These are phyloP conservation scores for Piromyces sp. DNA, from an alignment of 192 early-diverging fungal genomes.

Conservation along the genomic window DNA sequence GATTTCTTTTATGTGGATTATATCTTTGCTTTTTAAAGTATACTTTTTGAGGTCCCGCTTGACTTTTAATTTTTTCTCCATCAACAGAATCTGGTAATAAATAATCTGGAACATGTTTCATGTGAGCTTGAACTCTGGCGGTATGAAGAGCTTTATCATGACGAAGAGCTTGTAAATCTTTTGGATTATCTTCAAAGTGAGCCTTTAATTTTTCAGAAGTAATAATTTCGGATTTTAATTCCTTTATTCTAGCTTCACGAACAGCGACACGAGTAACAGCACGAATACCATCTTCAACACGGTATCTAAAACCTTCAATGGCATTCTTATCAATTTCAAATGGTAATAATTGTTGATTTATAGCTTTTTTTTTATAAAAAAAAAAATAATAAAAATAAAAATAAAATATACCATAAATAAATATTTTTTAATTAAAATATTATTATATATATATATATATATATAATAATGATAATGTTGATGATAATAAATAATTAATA, in stretches of 20 bases:
- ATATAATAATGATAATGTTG: no score
- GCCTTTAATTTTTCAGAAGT: conserved; percentile 89
- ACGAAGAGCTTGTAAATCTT: conserved; percentile 73
- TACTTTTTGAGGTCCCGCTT: not conserved
- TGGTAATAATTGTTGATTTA: conserved; percentile 35
- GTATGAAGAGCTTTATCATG: conserved; percentile 82
- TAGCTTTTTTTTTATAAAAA: not conserved
- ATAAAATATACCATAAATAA: no score
- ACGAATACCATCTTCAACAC: conserved; percentile 67
- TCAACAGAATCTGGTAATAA: conserved; percentile 45
- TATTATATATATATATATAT: no score
- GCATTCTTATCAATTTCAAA: conserved; percentile 80
- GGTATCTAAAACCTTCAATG: conserved; percentile 82
- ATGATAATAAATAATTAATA: no score
- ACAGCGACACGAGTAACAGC: conserved; percentile 56
- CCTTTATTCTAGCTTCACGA: conserved; percentile 82
- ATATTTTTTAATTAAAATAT: no score
- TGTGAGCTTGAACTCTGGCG: conserved; percentile 60
- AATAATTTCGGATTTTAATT: conserved; percentile 84
- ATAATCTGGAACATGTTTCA: conserved; percentile 88
- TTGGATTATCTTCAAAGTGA: conserved; percentile 93
- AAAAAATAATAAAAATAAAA: not conserved
- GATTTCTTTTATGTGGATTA: not conserved
- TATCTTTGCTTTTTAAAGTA: not conserved
- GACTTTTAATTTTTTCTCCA: not conserved